phyloP scores from a whole-genome alignment of 1,284 basidiomycete species.

The Somion occarium region DNA sequence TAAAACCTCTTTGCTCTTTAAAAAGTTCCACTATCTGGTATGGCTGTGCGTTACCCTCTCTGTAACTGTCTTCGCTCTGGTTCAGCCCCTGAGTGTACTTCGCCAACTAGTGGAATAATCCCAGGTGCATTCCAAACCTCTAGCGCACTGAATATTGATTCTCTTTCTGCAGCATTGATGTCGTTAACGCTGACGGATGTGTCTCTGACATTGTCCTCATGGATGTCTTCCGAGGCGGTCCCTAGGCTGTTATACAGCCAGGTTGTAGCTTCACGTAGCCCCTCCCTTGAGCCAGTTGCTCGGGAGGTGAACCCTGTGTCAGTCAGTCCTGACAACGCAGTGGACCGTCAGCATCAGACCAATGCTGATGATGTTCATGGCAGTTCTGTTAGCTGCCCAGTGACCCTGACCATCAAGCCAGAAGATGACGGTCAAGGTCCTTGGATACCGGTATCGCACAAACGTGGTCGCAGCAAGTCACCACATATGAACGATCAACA shows the following conservation, averaged over 20 bases:
- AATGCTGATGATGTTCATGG: background rate
- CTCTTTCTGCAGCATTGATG: background rate
- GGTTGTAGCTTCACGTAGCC: background rate
- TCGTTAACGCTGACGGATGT: background rate
- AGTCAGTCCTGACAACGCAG: background rate
- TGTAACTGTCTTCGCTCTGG: background rate
- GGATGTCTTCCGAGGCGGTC: background rate
- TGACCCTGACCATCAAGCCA: background rate
- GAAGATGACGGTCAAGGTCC: background rate
- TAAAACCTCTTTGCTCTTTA: background rate
- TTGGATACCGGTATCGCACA: background rate
- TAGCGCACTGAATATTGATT: background rate
- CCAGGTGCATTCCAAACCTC: background rate
- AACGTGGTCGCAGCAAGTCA: background rate
- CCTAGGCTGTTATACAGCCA: background rate
- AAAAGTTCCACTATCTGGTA: background rate
- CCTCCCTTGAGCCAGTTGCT: background rate
- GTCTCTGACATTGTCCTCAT: background rate
- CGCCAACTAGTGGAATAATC: background rate
- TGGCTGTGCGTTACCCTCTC: background rate
- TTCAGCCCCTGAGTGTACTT: background rate
- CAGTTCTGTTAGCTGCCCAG: background rate
- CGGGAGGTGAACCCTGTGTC: background rate
- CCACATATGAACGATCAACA: background rate
- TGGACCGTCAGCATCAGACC: background rate